A percentile compares a stretch with the other conserved stretches of the same genome.
Conservation (phyloP, 1,284 basidiomycete species). For the Leccinum subrobustum region DNA sequence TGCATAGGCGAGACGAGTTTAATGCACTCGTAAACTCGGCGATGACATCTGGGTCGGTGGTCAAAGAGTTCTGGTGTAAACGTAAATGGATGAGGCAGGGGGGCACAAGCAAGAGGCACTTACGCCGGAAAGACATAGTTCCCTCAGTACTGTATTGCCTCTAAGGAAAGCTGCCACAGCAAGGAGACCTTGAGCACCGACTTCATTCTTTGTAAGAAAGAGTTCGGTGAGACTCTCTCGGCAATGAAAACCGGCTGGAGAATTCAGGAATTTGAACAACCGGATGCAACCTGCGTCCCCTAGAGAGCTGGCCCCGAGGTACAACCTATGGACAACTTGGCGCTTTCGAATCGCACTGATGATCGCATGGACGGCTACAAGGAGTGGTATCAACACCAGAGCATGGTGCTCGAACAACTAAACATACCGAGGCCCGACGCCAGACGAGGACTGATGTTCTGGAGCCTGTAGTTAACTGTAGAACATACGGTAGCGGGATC, state of each 20-base stretch:
- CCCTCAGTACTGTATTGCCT: slow-evolving; percentile 45
- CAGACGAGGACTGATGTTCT: slow-evolving; percentile 30
- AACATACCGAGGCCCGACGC: slow-evolving; percentile 29
- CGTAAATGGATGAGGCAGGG: slow-evolving; percentile 2
- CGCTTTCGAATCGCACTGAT: slow-evolving; percentile 31
- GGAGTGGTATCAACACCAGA: neutral
- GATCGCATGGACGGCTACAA: slow-evolving; percentile 25
- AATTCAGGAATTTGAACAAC: slow-evolving; percentile 55
- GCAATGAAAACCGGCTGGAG: slow-evolving; percentile 45
- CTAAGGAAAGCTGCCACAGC: slow-evolving; percentile 53
- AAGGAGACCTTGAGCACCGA: slow-evolving; percentile 54
- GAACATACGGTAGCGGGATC: slow-evolving; percentile 35
- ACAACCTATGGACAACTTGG: slow-evolving; percentile 30
- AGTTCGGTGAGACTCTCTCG: slow-evolving; percentile 48
- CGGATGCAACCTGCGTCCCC: slow-evolving; percentile 53
- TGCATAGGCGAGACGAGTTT: slow-evolving; percentile 33
- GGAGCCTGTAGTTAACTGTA: slow-evolving; percentile 20
- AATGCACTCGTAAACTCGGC: slow-evolving; percentile 32
- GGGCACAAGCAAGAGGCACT: slow-evolving; percentile 36
- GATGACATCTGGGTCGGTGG: slow-evolving; percentile 25
- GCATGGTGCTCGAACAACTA: neutral
- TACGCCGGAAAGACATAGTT: slow-evolving; percentile 59
- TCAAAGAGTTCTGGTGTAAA: slow-evolving; percentile 28
- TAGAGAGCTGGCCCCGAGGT: slow-evolving; percentile 30
- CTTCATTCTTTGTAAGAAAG: slow-evolving; percentile 54